Conservation (phyloP, 2,329 filamentous ascomycete genomes). For the Zymoseptoria ardabiliae region DNA sequence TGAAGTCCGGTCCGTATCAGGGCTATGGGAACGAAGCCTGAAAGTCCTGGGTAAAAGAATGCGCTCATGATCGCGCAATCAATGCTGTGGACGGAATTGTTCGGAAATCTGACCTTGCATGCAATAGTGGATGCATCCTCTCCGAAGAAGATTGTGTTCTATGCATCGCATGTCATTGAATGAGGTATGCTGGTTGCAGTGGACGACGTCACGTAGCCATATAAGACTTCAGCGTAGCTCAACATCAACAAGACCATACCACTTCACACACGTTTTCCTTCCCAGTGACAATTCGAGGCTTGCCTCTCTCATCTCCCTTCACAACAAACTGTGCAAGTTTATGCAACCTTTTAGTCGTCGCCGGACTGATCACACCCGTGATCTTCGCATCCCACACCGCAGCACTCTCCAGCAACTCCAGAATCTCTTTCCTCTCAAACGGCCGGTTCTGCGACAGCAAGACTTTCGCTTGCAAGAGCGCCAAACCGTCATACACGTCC, state of each 20-base stretch:
- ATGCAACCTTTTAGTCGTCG: conserved; percentile 11
- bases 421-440: conserved; percentile 5
- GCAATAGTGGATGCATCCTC: too few relatives aligned
- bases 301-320: background rate
- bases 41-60: too few relatives aligned
- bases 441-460: conserved; percentile 9
- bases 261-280: background rate
- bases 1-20: too few relatives aligned
- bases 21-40: too few relatives aligned
- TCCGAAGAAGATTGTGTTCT: too few relatives aligned
- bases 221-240: too few relatives aligned
- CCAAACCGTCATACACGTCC: conserved; percentile 16
- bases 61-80: too few relatives aligned
- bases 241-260: background rate
- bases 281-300: background rate
- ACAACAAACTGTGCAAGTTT: conserved; percentile 13
- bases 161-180: too few relatives aligned
- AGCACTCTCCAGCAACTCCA: conserved; percentile 9
- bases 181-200: too few relatives aligned
- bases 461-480: conserved; percentile 13
- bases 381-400: conserved; percentile 14
- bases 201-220: too few relatives aligned
- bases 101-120: too few relatives aligned
- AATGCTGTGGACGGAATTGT: too few relatives aligned
- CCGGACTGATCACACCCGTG: conserved; percentile 13